A percentile compares a stretch with the other conserved stretches of the same genome.
These are phyloP conservation scores for Rhododendron ferrugineum DNA, from an alignment of 148 eudicot species.

Conservation along the genomic window DNA sequence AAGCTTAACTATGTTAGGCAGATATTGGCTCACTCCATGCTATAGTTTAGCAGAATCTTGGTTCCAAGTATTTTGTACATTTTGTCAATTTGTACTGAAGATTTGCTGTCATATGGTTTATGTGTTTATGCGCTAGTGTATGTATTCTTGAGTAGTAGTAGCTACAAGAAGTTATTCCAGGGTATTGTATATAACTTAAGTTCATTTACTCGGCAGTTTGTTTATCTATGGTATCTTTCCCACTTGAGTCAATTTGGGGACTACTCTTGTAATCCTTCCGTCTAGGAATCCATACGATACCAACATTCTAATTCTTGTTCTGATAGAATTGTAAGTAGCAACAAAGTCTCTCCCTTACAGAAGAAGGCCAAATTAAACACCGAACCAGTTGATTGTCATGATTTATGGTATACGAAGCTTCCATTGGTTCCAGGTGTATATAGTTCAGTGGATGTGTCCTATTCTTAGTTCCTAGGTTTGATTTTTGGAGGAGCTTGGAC, in stretches of 20 bases:
- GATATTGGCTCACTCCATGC: background rate
- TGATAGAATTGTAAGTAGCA: slow-evolving; percentile 1
- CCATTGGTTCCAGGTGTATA: background rate
- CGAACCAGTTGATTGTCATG: background rate
- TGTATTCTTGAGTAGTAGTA: background rate
- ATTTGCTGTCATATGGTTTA: background rate
- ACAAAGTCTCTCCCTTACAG: background rate
- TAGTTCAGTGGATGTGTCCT: background rate
- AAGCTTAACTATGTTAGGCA: background rate
- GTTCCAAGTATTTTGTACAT: background rate
- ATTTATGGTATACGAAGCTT: background rate
- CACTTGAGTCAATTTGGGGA: background rate
- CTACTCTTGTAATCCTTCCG: background rate
- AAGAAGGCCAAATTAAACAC: background rate
- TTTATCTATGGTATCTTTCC: background rate
- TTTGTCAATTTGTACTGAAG: background rate
- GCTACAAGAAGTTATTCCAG: background rate
- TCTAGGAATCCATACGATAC: background rate
- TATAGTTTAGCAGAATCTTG: background rate
- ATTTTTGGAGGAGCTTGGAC: background rate
- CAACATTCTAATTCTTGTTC: background rate
- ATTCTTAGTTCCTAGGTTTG: background rate
- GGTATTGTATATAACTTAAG: background rate
- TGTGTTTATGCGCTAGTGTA: background rate
- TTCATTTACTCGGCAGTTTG: background rate